Conservation (phyloP, 345 rosid genomes). For the Rubroshorea leprosula region DNA sequence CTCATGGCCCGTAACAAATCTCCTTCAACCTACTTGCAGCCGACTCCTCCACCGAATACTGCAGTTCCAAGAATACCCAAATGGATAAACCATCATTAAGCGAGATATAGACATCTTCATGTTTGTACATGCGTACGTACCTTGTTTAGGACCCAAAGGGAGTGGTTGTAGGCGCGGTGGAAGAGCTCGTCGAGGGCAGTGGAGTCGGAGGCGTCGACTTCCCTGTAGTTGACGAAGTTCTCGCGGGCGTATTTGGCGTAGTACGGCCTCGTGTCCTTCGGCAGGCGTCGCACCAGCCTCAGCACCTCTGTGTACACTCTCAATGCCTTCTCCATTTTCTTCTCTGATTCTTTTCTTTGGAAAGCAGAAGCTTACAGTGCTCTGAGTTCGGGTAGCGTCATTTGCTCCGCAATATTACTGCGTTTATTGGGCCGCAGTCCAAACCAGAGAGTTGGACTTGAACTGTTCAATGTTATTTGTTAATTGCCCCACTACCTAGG, state of each 20-base stretch:
- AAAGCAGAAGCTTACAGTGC: background rate
- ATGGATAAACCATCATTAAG: slow-evolving; percentile 1
- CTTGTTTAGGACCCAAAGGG: slow-evolving; percentile 93
- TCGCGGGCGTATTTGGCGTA: slow-evolving; percentile 91
- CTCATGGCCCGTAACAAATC: too few species aligned
- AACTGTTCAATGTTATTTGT: background rate
- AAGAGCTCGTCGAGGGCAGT: slow-evolving; percentile 70
- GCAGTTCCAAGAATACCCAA: slow-evolving; percentile 10
- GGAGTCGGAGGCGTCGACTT: slow-evolving; percentile 52
- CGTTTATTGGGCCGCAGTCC: background rate
- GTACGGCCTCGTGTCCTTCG: slow-evolving; percentile 70
- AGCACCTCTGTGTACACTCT: slow-evolving; percentile 68
- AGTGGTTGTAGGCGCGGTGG: slow-evolving; percentile 76
- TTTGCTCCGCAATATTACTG: too few species aligned
- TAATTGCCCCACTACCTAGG: background rate
- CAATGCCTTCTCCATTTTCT: slow-evolving; percentile 67
- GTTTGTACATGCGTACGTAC: slow-evolving; percentile 17
- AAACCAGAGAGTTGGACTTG: background rate
- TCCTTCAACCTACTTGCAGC: slow-evolving; percentile 39
- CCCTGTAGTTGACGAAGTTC: slow-evolving; percentile 82
- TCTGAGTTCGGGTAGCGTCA: too few species aligned
- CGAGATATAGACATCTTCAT: background rate
- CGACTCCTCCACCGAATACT: slow-evolving; percentile 83
- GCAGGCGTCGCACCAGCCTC: slow-evolving; percentile 71
- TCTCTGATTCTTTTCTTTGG: background rate